Evolutionary conservation across 306 rosid species (phyloP), one percentile per base, ranked within the genome.

Genomic region (Lithocarpus polystachyus): DNA sequence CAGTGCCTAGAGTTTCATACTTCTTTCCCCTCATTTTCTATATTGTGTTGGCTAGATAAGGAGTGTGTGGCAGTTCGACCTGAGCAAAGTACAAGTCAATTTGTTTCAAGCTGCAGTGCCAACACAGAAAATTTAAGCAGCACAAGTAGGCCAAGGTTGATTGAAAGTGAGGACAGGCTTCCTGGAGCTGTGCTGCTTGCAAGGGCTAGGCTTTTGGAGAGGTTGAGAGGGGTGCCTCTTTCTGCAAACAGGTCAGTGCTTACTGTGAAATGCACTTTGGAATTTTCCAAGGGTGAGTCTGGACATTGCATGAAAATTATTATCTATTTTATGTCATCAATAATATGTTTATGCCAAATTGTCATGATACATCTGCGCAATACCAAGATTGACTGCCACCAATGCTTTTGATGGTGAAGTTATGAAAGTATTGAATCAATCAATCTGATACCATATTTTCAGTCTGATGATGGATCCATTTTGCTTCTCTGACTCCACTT

Each of bases 121-220:
- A 86, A 86, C 72, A 56, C 73, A 43, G 89, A 85, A 69, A 87
- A 43, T 28, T 86, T 71, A 33, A 84, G 73, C 67, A 75, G 74
- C 9, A 19, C 72, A 17, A 76, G 84, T 14, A 72, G 80, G 53
- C 83, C 82, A 17, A 67, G 82, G 56, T 67, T 80, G 78, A 87
- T 19, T 81, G 85, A 69, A n/a, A 76, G 64, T 67, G 91, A 37
- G 43, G 43, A 87, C 18, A 91, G 95, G 79, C 88, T 92, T 37
- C 99, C 97, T 5, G 90, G 86, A 2, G 85, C 90, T 31, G 97
- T 94, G 54, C 51, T 91, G n/a, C 95, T 91, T 71, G 99, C 99
- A 40, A 81, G 95, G 82, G 10, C 43, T 6, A 37, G 43, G 43
- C 2, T 37, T 7, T 2, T 7, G 43, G 43, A 37, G 43, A 37